Base-by-base conservation (phyloP, 148 eudicot genomes). In the Silene conica region DNA sequence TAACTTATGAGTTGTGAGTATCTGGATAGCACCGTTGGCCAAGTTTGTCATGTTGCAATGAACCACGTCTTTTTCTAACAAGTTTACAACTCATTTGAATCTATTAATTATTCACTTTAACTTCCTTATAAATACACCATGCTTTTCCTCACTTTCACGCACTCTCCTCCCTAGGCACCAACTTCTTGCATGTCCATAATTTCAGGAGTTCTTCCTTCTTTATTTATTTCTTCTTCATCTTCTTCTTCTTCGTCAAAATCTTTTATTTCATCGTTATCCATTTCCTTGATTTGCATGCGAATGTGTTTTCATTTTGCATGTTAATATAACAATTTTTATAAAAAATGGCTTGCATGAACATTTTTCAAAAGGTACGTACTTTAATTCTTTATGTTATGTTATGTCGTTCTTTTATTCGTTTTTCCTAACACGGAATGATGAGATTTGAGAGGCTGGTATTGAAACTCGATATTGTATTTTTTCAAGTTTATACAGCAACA, bases 1-100 rank as follows among this genome's bases (percentile, higher is more conserved):
- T 31, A 31, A 31, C 3, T 31, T 31, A 5, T 31, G 34, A 31
- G 34, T 31, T 31, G 34, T 31, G 34, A 38, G 8, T 38, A 11
- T 50, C 6, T 22, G 14, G 48, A 23, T 23, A 20, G 15, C 65
- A 56, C 64, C 56, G 63, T 22, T 38, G 59, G 67, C 18, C 41
- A 4, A 13, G 12, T 23, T 68, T 68, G 57, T 68, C 31, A 46
- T 3, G 22, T 55, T 28, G 20, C 41, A 21, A 52, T 1, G 28
- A n/a, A n/a, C 21, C 43, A 76, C 78, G 78, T 76, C 73, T 59
- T 69, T 34, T 23, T 68, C 70, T 41, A 2, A 31, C 34, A 31
- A 31, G 34, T 31, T 31, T 67, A 67, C 54, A 41, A n/a, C 23
- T 5, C 34, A 48, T 69, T 38, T 68, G 57, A 69, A 18, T 4